These are phyloP conservation scores for Leptographium procerum DNA, from an alignment of 2,329 filamentous ascomycete genomes.

Conservation along the genomic window DNA sequence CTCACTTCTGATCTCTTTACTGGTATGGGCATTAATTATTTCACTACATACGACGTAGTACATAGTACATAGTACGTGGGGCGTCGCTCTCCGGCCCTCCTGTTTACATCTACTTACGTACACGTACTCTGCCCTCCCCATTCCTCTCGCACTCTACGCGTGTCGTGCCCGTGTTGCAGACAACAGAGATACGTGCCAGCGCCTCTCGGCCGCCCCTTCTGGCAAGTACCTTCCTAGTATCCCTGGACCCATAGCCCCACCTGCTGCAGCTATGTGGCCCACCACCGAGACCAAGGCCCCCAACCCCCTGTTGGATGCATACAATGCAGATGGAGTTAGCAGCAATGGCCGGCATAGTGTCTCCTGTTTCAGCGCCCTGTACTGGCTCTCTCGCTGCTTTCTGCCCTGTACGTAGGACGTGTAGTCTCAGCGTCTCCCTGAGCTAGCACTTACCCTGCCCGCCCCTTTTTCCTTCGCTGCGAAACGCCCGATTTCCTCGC, in stretches of 20 bases:
- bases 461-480: not conserved
- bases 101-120: not conserved
- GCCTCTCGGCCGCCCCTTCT: not conserved
- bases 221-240: not conserved
- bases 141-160: not conserved
- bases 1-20: not conserved
- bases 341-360: not conserved
- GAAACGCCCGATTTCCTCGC: not conserved
- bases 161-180: not conserved
- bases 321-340: not conserved
- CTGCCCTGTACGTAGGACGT: not conserved
- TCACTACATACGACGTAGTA: no score
- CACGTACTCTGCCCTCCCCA: not conserved
- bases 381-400: slow-evolving; percentile 3
- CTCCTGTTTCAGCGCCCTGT: slow-evolving; percentile 9
- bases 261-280: slow-evolving; percentile 6
- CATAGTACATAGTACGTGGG: no score
- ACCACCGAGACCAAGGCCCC: not conserved
- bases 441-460: not conserved
- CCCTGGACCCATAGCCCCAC: not conserved
- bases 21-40: no score
- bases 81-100: no score
- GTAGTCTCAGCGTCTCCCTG: not conserved
- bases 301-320: slow-evolving; percentile 9
- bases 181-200: not conserved